These are phyloP conservation scores for Chlorella sp. DNA, from an alignment of 139 green algal species.

Conservation along the genomic window DNA sequence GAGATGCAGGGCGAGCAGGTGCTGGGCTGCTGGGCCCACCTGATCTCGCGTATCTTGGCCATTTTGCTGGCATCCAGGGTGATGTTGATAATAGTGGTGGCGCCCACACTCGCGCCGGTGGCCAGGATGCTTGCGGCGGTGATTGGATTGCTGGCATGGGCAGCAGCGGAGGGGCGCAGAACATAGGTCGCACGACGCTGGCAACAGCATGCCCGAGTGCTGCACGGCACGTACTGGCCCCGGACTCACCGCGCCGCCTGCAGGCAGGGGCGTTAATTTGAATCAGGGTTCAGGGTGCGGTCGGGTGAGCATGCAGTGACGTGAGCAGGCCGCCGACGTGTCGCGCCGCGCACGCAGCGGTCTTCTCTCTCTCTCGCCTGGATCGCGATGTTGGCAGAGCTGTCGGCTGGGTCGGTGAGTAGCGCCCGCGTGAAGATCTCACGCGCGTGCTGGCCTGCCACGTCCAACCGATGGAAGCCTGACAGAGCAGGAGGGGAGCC, in stretches of 20 bases:
- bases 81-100: slow-evolving; percentile 17
- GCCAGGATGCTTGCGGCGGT: slow-evolving; percentile 10
- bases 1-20: too few species aligned
- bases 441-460: slow-evolving; percentile 13
- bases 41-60: slow-evolving; percentile 9
- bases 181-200: slow-evolving; percentile 4
- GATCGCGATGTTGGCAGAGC: not conserved
- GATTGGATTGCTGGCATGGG: slow-evolving; percentile 12
- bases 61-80: slow-evolving; percentile 2
- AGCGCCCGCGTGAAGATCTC: slow-evolving; percentile 6
- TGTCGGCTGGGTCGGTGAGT: not conserved
- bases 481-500: too few species aligned
- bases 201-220: not conserved
- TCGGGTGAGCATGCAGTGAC: too few species aligned
- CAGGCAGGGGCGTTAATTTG: not conserved
- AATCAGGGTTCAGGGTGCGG: too few species aligned
- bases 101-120: slow-evolving; percentile 4
- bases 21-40: not conserved
- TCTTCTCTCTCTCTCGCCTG: not conserved
- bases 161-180: too few species aligned
- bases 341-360: not conserved
- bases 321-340: not conserved
- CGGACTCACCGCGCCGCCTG: slow-evolving; percentile 7
- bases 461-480: slow-evolving; percentile 17
- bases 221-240: slow-evolving; percentile 1